These are phyloP conservation scores for Prunella vulgaris DNA, from an alignment of 257 asterid species.

Conservation along the genomic window DNA sequence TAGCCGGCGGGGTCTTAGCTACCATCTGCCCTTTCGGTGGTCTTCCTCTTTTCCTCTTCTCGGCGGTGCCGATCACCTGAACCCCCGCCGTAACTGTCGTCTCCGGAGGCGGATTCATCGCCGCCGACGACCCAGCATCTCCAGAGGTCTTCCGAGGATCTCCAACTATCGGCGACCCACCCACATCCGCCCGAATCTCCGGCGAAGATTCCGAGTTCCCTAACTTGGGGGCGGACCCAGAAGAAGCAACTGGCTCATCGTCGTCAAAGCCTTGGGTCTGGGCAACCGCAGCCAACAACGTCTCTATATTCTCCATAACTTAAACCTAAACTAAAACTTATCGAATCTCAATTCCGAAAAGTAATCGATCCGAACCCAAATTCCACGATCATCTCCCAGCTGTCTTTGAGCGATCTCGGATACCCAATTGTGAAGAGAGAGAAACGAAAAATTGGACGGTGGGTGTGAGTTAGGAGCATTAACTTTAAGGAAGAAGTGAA, in stretches of 20 bases:
- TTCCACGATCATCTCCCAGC: background rate
- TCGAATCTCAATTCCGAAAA: background rate
- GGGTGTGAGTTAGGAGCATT: background rate
- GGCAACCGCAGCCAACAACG: constrained; percentile 47
- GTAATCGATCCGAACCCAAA: background rate
- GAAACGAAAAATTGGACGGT: background rate
- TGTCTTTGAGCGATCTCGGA: background rate
- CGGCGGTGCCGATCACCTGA: constrained; percentile 30
- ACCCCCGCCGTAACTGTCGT: constrained; percentile 15
- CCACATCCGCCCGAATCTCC: constrained; percentile 7
- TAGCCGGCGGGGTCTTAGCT: constrained; percentile 36
- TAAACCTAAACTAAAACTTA: background rate
- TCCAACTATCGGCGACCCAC: no score
- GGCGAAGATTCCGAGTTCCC: constrained; percentile 18
- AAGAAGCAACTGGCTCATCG: constrained; percentile 24
- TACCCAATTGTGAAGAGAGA: background rate
- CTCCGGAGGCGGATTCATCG: constrained; percentile 11
- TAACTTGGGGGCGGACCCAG: background rate
- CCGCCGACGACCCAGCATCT: constrained; percentile 15
- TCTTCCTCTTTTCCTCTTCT: constrained; percentile 55
- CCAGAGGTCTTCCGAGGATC: constrained; percentile 17
- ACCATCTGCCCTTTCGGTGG: constrained; percentile 35
- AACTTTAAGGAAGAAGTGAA: background rate
- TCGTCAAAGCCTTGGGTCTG: constrained; percentile 49
- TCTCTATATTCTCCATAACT: constrained; percentile 40